Conservation (phyloP, 495 filamentous ascomycete species). For the Aspergillus coremiiformis region DNA sequence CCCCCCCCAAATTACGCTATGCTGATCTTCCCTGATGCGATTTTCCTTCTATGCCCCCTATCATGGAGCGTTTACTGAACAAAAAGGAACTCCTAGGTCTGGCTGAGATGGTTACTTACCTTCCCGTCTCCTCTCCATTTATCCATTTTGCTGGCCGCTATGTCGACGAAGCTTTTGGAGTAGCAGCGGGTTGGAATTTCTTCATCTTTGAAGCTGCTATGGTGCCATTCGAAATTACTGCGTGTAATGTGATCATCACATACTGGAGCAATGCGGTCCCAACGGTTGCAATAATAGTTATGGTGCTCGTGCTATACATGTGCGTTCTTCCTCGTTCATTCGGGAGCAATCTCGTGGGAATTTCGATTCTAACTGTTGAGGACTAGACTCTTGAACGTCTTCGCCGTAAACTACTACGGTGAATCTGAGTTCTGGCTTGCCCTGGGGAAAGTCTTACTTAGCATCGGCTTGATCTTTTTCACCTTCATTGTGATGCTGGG, state of each 20-base stretch:
- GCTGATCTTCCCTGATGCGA: not conserved
- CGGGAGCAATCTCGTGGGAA: not conserved
- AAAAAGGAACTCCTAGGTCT: constrained; percentile 38
- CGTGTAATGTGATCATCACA: constrained; percentile 37
- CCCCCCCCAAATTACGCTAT: constrained; percentile 1
- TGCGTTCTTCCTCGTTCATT: constrained; percentile 34
- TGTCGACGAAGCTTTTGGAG: constrained; percentile 61
- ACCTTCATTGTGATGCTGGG: constrained; percentile 71
- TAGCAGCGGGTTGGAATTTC: constrained; percentile 64
- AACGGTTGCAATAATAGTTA: constrained; percentile 36
- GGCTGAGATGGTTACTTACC: constrained; percentile 77
- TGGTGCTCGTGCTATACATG: constrained; percentile 35
- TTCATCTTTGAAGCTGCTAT: constrained; percentile 49
- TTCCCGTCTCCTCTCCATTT: constrained; percentile 75
- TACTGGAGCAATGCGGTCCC: constrained; percentile 44
- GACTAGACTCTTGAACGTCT: constrained; percentile 41
- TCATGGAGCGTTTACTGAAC: constrained; percentile 12
- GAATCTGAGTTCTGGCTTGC: constrained; percentile 70
- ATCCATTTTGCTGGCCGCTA: constrained; percentile 76
- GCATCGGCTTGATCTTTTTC: constrained; percentile 60
- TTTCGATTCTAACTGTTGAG: not conserved
- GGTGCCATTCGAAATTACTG: constrained; percentile 40
- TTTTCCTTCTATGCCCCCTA: not conserved
- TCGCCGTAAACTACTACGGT: constrained; percentile 70
- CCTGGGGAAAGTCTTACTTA: constrained; percentile 62